Evolutionary conservation across 345 rosid species (phyloP), one percentile per base, ranked within the genome.

Genomic region (Noccaea caerulescens): DNA sequence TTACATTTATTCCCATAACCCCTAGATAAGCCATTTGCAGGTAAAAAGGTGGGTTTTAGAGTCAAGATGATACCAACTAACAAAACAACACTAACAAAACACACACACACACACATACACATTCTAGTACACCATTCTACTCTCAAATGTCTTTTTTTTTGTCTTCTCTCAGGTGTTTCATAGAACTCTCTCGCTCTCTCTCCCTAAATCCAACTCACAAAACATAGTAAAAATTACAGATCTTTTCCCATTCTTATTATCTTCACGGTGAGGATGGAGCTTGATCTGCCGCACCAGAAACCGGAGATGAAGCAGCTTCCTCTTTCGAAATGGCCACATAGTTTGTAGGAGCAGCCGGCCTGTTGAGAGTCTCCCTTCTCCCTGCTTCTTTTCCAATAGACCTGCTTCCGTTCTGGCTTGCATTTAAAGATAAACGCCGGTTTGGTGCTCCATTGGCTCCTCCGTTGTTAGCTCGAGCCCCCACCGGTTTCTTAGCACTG

Each of bases 311-410:
- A 33, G 83, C 82, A 9, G 85, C 76, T 49, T 94, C 99, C 79
- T 92, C 98, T 74, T 94, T 94, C 8, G 96, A 79, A 38, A 88
- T 84, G 63, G 97, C 80, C 3, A 89, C 93, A 5, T 75, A 89
- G 87, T 88, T 94, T 7, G 77, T 79, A 12, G 99, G 98, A 12
- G 92, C 89, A 18, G 85, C 85, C 4, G 83, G 77, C 85, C 96
- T 83, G 64, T 33, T 66, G 12, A 79, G 72, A 66, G 80, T 84
- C 7, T 93, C 98, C 68, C 93, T 86, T 81, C 78, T 87, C 25
- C 89, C 90, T 13, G 83, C 89, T 33, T 88, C 99, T 81, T 88
- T 94, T 34, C 70, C 60, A 1, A 34, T 58, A 3, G 98, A 89
- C 80, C 83, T 82, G 83, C 82, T 84, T 61, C 97, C 99, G 3